Evolutionary conservation across 805 yeast genomes (phyloP), one percentile per base, ranked within the genome.

Genomic region (Candida oleophila): DNA sequence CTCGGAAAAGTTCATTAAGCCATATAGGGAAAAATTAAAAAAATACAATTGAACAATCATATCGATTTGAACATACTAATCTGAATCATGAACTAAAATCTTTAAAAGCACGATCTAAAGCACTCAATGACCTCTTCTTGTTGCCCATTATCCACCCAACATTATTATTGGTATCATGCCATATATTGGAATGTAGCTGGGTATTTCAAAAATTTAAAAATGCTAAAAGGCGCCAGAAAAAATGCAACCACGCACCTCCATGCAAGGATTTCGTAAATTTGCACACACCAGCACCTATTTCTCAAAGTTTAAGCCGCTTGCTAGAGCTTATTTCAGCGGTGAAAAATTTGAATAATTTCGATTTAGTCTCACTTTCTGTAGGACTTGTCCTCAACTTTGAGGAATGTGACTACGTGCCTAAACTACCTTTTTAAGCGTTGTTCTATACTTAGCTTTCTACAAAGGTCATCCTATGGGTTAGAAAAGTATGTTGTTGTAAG

Each of bases 61-160:
- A 34, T 8, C n/a, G 14, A 34, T 5, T 16, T 16, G 37, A n/a
- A n/a, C 37, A 36, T 36, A 36, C 39, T 19, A 36, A 36, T 36
- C 39, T 36, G 39, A 36, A 36, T 36, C 39, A 20, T 14, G 22
- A 19, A 36, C 39, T 36, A 36, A 25, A 36, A 36, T 36, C 39
- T 36, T n/a, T 15, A 20, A 36, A n/a, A 36, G 9, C 19, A 36
- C 39, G 39, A 36, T 36, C 22, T 11, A 16, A 20, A 36, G 18
- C 21, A 9, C 19, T 16, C 9, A 36, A 5, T 11, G 11, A 7
- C 9, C 30, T 11, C 30, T 25, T 25, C 30, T 25, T 11, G 5
- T 7, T 25, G 30, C 30, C 9, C 30, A 7, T 25, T 11, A 25
- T 5, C 30, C 30, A 25, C 30, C 30, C 30, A 25, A 25, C 30